Conservation (phyloP, 306 rosid genomes). For the Quercus wislizeni region DNA sequence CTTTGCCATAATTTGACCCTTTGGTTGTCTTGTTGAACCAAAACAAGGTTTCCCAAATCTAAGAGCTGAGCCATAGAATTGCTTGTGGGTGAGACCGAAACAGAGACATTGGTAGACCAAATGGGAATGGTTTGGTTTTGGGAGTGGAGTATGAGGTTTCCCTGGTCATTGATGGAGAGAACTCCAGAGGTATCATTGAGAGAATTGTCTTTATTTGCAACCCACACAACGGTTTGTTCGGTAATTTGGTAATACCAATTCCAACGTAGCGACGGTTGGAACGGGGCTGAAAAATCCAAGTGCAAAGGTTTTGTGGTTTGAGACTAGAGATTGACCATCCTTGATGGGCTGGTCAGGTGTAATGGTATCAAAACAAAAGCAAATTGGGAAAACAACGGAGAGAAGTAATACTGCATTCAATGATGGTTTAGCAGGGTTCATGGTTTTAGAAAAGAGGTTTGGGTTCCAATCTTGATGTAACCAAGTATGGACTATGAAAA, state of each 20-base stretch:
- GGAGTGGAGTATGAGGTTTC: conserved; percentile 22
- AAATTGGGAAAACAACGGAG: not conserved
- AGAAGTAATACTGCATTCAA: not conserved
- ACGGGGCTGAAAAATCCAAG: too few relatives aligned
- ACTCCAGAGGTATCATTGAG: conserved; percentile 31
- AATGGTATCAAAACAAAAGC: not conserved
- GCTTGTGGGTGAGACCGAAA: not conserved
- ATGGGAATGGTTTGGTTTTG: not conserved
- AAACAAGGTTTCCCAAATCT: conserved; percentile 29
- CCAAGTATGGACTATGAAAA: too few relatives aligned
- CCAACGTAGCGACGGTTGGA: too few relatives aligned
- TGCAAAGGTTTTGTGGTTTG: too few relatives aligned
- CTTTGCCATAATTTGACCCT: conserved; percentile 20
- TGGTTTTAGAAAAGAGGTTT: not conserved
- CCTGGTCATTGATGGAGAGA: conserved; percentile 25
- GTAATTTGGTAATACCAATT: too few relatives aligned
- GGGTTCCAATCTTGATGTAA: not conserved
- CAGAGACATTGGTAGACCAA: not conserved
- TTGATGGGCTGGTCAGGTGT: too few relatives aligned
- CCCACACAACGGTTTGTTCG: conserved; percentile 41
- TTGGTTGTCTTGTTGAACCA: not conserved
- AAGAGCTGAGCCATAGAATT: conserved; percentile 20
- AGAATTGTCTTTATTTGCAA: conserved; percentile 41
- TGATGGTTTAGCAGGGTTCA: not conserved
- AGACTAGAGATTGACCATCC: too few relatives aligned